Percentiles rank a stretch among this genome's conserved stretches.
These are phyloP conservation scores for Lithospermum erythrorhizon DNA, from an alignment of 257 asterid genomes.

Conservation along the genomic window DNA sequence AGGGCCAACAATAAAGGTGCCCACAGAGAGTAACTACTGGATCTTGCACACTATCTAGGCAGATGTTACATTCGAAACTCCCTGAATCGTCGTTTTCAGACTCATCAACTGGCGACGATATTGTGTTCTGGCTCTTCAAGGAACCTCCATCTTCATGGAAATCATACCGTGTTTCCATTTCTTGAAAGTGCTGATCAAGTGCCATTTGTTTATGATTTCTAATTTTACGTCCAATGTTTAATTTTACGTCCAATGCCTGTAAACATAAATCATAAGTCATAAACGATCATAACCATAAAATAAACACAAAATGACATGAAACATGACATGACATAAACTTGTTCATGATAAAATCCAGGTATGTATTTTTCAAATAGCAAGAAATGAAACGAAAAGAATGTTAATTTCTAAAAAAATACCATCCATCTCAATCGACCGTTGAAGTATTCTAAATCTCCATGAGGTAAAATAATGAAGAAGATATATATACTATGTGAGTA, in stretches of 20 bases:
- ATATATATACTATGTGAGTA: too few species aligned
- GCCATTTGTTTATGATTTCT: conserved; percentile 2
- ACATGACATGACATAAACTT: too few species aligned
- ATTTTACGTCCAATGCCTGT: background rate
- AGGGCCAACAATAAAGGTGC: conserved; percentile 91
- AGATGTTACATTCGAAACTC: conserved; percentile 70
- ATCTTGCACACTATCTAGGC: conserved; percentile 66
- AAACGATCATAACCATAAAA: too few species aligned
- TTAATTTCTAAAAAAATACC: too few species aligned
- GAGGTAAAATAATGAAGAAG: too few species aligned
- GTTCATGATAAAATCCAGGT: too few species aligned
- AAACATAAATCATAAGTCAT: background rate
- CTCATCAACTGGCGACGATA: conserved; percentile 15
- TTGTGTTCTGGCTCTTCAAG: conserved; percentile 22
- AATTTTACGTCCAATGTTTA: too few species aligned
- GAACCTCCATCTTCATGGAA: conserved; percentile 15
- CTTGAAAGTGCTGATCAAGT: conserved; percentile 33
- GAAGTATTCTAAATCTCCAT: too few species aligned
- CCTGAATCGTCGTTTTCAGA: conserved; percentile 26
- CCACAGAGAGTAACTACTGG: conserved; percentile 89
- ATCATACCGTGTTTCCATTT: conserved; percentile 13
- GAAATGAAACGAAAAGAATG: too few species aligned
- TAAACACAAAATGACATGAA: too few species aligned
- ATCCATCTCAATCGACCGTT: too few species aligned
- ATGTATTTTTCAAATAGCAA: too few species aligned